Base-by-base conservation (phyloP, 2,329 filamentous ascomycete species). In the Penicillium sp. region DNA sequence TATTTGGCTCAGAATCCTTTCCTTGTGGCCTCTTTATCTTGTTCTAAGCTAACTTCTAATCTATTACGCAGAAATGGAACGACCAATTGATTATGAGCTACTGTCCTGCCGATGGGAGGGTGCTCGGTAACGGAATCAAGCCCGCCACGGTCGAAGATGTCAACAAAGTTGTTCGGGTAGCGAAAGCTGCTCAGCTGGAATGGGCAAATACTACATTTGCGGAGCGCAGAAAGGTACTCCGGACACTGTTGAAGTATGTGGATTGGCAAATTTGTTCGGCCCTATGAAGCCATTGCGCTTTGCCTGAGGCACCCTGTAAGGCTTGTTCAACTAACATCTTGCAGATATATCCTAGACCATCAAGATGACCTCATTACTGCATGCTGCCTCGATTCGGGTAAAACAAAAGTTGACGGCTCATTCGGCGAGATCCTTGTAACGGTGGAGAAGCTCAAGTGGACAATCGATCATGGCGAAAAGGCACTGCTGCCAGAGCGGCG, bases 351-450 rank as follows among this genome's bases (percentile, higher is more conserved):
- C 10, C 82, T 99, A 56, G 89, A 95, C 61, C 88, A 97, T 70
- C 91, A 97, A 72, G 88, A 93, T 62, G 82, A 88, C 26, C 95
- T 99, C 65, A 92, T 91, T 66, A 83, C 85, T 16, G 85, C 91
- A 30, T 93, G 92, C 47, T 95, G 90, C 68, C 81, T 96, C 35
- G 94, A 99, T 75, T 95, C 90, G 40, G 94, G 94, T 61, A 99
- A 99, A 81, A 97, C 95, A 2, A 89, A 93, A 79, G 86, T 97
- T 37, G 94, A 99, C 75, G 94, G 93, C 0, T 87, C 89, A 64
- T 86, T 99, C 53, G 94, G 94, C 50, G 94, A 99, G 80, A 92
- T 97, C 61, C 81, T 99, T 53, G 91, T 97, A 40, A 97, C 94
- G 7, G 87, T 84, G 0, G 94, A 97, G 80, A 97, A 96, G 79